Evolutionary conservation across 2,329 filamentous ascomycete species (phyloP).

Genomic region (Apiospora kogelbergensis): DNA sequence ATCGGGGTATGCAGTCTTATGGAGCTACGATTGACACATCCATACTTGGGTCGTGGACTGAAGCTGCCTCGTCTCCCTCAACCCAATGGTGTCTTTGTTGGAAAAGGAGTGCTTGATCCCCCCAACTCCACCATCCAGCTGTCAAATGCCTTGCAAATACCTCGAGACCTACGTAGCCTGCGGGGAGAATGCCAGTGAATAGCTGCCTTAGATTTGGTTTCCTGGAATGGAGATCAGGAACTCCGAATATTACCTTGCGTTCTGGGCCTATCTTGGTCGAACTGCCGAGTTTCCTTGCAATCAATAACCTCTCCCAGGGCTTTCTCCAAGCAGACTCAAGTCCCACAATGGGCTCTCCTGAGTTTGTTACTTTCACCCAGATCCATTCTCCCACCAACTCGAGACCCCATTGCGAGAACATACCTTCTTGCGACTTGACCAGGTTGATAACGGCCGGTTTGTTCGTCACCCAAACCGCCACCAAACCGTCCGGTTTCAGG

Average conservation of each 20-base stretch:
- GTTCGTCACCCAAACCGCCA: conserved; percentile 80
- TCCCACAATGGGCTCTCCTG: conserved; percentile 63
- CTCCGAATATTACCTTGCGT: conserved; percentile 63
- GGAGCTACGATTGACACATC: not conserved
- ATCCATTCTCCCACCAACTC: conserved; percentile 69
- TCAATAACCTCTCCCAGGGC: conserved; percentile 73
- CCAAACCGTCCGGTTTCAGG: conserved; percentile 54
- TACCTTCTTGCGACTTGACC: conserved; percentile 49
- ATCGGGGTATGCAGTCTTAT: not conserved
- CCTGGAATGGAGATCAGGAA: conserved; percentile 75
- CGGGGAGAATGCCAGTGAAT: conserved; percentile 54
- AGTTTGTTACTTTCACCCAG: conserved; percentile 71
- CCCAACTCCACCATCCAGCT: conserved; percentile 77
- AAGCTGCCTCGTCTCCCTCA: not conserved
- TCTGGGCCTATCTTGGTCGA: conserved; percentile 33
- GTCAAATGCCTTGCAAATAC: conserved; percentile 75
- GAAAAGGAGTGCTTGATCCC: conserved; percentile 70
- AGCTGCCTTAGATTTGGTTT: conserved; percentile 70
- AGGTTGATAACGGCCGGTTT: conserved; percentile 60
- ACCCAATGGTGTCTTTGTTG: conserved; percentile 59
- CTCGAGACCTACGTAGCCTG: conserved; percentile 62
- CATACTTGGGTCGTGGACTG: not conserved
- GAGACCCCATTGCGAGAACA: conserved; percentile 69
- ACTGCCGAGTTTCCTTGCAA: conserved; percentile 50
- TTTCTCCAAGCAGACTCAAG: conserved; percentile 66